Base-by-base conservation (phyloP, 2,329 filamentous ascomycete genomes). In the Dothideomycetes sp. region DNA sequence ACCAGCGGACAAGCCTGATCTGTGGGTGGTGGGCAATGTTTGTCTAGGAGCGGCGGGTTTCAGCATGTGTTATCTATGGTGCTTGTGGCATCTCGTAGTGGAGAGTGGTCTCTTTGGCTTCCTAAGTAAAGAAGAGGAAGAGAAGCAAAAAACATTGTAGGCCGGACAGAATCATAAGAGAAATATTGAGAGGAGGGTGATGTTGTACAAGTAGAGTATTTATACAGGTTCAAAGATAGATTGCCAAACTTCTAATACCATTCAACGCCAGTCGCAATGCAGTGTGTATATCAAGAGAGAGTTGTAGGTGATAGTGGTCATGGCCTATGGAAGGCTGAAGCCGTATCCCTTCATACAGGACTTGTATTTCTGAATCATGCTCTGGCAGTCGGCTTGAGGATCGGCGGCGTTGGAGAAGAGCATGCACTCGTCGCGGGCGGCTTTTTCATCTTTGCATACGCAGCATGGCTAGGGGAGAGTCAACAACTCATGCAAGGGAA, bases 391-490 rank as follows among this genome's bases (percentile, higher is more conserved):
- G 56, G 77, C 73, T 54, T 84, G 76, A 27, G 91, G 85, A 58
- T 95, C 82, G 56, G 80, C 73, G 46, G 84, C 74, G 48, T 77
- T 87, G 42, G 86, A 94, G 70, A 96, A 95, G 43, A 98, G 83
- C 89, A 98, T 96, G 72, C 91, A 98, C 66, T 98, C 88, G 68
- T 98, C 91, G 49, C 91, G 85, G 53, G 75, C 75, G 27, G 84
- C 73, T 65, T 98, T 98, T 64, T 98, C 87, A 31, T 91, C 78
- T 60, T 88, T 95, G 77, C 91, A 98, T 20, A 96, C 91, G 61
- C 91, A 96, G 75, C 91, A 96, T 30, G 89, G 89, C 86, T 95
- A 56, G 18, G 1, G 15, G 9, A 3, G 11, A 10, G 38, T 48
- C 33, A 46, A 43, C 22, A 3, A 13, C 16, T 23, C n/a, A n/a